Conservation (phyloP, 176 grass and related monocot species). For the Alopecurus myosuroides region DNA sequence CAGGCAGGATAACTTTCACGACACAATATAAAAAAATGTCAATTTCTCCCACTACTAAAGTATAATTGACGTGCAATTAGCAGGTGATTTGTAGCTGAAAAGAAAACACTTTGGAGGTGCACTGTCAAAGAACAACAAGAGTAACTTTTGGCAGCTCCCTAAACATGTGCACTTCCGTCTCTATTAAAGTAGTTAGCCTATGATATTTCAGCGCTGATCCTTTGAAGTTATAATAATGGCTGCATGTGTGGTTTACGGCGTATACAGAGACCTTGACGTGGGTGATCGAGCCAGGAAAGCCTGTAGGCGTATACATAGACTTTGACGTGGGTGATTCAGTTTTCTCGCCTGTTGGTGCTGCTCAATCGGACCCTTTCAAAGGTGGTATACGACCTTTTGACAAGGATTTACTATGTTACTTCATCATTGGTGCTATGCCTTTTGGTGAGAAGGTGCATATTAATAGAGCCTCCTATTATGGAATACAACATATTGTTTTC, state of each 20-base stretch:
- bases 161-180: neutral
- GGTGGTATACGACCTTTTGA: constrained; percentile 63
- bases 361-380: no score
- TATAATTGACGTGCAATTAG: neutral
- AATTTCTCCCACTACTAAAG: neutral
- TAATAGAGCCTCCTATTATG: neutral
- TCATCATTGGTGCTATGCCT: constrained; percentile 78
- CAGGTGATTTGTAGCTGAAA: constrained; percentile 91
- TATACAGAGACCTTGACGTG: constrained; percentile 61
- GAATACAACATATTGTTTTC: neutral
- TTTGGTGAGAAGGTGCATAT: constrained; percentile 85
- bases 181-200: neutral
- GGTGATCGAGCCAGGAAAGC: no score
- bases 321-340: no score
- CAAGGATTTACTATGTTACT: constrained; percentile 71
- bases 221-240: neutral
- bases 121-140: constrained; percentile 84
- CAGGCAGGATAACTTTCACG: neutral
- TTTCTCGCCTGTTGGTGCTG: no score
- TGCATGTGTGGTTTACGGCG: constrained; percentile 75
- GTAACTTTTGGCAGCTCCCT: constrained; percentile 29
- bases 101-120: constrained; percentile 86
- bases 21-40: neutral
- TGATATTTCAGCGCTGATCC: neutral
- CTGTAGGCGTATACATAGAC: no score